These are phyloP conservation scores for Salicornia ramosissima DNA, from an alignment of 148 eudicot species.

Conservation along the genomic window DNA sequence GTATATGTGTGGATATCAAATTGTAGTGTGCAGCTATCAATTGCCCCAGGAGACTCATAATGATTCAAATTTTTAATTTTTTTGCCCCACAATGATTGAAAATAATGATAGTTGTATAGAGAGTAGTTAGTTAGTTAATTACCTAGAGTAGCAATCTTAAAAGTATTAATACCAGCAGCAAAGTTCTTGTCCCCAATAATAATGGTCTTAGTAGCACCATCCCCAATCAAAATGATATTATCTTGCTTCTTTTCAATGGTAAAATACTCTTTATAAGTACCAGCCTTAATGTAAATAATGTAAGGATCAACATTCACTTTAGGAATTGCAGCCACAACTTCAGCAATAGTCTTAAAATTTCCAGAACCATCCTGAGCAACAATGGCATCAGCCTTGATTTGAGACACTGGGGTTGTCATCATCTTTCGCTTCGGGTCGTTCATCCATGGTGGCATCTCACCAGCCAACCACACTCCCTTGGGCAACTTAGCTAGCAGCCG, in stretches of 20 bases:
- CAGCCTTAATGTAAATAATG: constrained; percentile 54
- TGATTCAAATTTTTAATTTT: too few species aligned
- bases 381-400: constrained; percentile 26
- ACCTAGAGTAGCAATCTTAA: constrained; percentile 54
- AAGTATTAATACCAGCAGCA: constrained; percentile 40
- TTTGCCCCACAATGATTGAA: too few species aligned
- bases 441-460: constrained; percentile 33
- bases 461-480: constrained; percentile 20
- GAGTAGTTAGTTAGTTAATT: too few species aligned
- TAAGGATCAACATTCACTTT: constrained; percentile 21
- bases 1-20: too few species aligned
- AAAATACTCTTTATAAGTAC: constrained; percentile 49
- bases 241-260: constrained; percentile 29
- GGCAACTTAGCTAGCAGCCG: not conserved
- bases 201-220: constrained; percentile 52
- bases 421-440: constrained; percentile 23
- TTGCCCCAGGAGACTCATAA: too few species aligned
- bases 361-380: constrained; percentile 30
- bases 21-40: too few species aligned
- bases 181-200: constrained; percentile 50
- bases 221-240: constrained; percentile 60
- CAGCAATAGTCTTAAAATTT: constrained; percentile 23
- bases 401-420: constrained; percentile 10
- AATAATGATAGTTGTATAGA: too few species aligned
- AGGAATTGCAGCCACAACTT: constrained; percentile 18